Evolutionary conservation across 495 filamentous ascomycete species (phyloP), one percentile per base, ranked within the genome.

Genomic region (Extremus antarcticus): DNA sequence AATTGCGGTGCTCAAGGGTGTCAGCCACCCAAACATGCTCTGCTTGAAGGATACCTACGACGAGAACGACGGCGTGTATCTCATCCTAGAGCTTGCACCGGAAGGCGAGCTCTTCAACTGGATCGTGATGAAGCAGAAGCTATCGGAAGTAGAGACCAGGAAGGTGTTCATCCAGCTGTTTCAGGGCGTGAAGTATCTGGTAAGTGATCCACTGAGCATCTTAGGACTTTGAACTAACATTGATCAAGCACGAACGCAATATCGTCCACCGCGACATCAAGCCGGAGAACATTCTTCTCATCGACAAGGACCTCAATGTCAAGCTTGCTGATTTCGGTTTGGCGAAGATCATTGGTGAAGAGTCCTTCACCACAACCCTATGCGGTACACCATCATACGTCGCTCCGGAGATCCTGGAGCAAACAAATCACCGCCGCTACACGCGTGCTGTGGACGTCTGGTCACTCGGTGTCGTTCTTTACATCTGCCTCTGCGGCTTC

Each of bases 251-350:
- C 68, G 94, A 97, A 51, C 87, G 94, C 59, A 90, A 89, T 61
- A 95, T 97, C 63, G 91, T 96, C 8, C 94, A 99, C 69, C 87
- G 94, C 47, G 94, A 99, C 62, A 95, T 99, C 65, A 99, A 99
- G 68, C 94, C 94, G 1, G 94, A 99, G 67, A 99, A 99, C 57
- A 99, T 99, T 47, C 77, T 99, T 9, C 70, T 99, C 19, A 77
- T 82, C 25, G 88, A 97, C 66, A 85, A 86, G 50, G 76, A 90
- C 4, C 70, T 97, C 35, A 81, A 80, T 41, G 85, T 96, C 55
- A 99, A 99, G 70, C 73, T 99, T 54, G 94, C 88, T 1, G 94
- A 99, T 68, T 99, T 99, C 70, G 94, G 94, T 22, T 79, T 99
- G 24, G 92, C 94, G 21, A 99, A 99, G 68, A 97, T 97, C 59